Evolutionary conservation across 345 rosid species (phyloP).

Genomic region (Rhizophora mangle): DNA sequence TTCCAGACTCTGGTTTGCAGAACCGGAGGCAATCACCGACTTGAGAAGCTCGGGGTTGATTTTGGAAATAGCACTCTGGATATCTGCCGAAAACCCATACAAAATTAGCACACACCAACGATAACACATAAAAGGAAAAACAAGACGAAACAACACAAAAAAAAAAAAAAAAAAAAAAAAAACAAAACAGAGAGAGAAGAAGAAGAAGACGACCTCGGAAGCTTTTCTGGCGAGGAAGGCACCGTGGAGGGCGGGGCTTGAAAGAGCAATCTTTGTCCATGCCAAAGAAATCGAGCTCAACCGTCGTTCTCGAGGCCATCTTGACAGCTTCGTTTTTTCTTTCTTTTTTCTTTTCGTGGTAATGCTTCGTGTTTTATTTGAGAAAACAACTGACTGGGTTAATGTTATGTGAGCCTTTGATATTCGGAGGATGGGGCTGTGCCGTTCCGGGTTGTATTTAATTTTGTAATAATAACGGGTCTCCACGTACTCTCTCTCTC

Average conservation of each 20-base stretch:
- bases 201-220: slow-evolving; percentile 48
- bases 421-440: too few species aligned
- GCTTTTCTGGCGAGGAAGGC: slow-evolving; percentile 60
- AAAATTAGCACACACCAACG: too few species aligned
- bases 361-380: too few species aligned
- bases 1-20: slow-evolving; percentile 1
- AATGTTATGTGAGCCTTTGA: too few species aligned
- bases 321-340: too few species aligned
- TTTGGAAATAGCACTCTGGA: slow-evolving; percentile 81
- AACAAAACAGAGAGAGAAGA: not conserved
- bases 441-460: too few species aligned
- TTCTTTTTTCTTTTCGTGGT: too few species aligned
- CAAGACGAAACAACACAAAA: not conserved
- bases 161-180: not conserved
- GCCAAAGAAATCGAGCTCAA: slow-evolving; percentile 80
- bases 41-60: slow-evolving; percentile 69
- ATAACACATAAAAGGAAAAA: too few species aligned
- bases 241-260: slow-evolving; percentile 43
- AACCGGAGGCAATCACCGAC: slow-evolving; percentile 61
- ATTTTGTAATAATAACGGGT: too few species aligned
- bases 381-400: too few species aligned
- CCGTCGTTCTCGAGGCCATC: slow-evolving; percentile 41
- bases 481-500: too few species aligned
- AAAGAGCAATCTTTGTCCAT: slow-evolving; percentile 44
- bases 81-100: slow-evolving; percentile 32